Conservation (phyloP, 805 yeast genomes). For the Saccharomycopsis olivae region DNA sequence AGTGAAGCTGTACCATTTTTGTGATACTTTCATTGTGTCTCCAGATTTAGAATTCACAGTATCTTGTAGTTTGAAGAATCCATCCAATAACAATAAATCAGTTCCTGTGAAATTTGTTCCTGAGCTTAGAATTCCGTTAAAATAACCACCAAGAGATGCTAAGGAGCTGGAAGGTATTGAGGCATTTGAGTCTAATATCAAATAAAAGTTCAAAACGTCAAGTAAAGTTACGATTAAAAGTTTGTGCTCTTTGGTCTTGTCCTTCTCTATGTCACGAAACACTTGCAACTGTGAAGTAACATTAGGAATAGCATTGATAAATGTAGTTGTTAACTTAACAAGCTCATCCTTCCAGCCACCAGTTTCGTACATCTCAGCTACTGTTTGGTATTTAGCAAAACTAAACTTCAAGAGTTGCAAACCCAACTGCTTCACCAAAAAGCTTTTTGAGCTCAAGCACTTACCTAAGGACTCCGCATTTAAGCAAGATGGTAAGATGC, state of each 20-base stretch:
- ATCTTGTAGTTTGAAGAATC: conserved; percentile 52
- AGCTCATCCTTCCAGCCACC: conserved; percentile 33
- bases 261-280: conserved; percentile 4
- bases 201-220: conserved; percentile 9
- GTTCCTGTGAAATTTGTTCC: conserved; percentile 32
- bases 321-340: conserved; percentile 25
- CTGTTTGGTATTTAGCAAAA: conserved; percentile 40
- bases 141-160: conserved; percentile 8
- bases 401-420: conserved; percentile 47
- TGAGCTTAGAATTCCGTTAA: conserved; percentile 9
- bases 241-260: conserved; percentile 3
- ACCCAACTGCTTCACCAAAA: conserved; percentile 51
- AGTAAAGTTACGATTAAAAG: conserved; percentile 8
- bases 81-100: conserved; percentile 49
- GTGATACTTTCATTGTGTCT: conserved; percentile 30
- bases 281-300: conserved; percentile 18
- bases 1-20: conserved; percentile 71
- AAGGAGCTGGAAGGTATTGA: conserved; percentile 3
- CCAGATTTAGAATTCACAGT: conserved; percentile 1
- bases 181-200: conserved; percentile 1
- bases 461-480: conserved; percentile 47
- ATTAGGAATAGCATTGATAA: conserved; percentile 27
- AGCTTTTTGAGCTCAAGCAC: conserved; percentile 40
- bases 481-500: conserved; percentile 54
- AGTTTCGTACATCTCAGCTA: conserved; percentile 28